A percentile compares a stretch with the other conserved stretches of the same genome.
These are phyloP conservation scores for Saccharomyces hybrid DNA, from an alignment of 1,139 yeast genomes.

Conservation along the genomic window DNA sequence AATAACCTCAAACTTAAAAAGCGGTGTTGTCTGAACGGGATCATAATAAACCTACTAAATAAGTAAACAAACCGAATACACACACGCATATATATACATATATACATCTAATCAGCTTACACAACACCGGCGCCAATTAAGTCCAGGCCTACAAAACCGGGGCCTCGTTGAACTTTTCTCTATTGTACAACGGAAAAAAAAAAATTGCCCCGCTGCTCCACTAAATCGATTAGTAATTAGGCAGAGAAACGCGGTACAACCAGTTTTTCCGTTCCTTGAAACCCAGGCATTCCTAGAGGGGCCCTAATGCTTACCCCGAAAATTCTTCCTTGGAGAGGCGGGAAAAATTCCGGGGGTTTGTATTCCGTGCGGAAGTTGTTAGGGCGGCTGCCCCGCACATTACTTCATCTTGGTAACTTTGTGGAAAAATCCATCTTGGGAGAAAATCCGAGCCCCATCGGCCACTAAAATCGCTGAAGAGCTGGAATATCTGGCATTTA, in stretches of 20 bases:
- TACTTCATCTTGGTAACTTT: not conserved
- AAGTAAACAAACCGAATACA: no score
- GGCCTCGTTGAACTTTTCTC: not conserved
- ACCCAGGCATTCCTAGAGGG: not conserved
- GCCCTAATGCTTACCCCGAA: not conserved
- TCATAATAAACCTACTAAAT: no score
- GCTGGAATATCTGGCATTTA: not conserved
- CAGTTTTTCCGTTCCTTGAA: not conserved
- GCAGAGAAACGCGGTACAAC: not conserved
- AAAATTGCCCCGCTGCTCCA: not conserved
- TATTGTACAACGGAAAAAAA: not conserved
- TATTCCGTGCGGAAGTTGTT: not conserved
- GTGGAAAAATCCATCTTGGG: not conserved
- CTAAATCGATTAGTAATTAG: not conserved
- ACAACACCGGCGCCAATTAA: no score
- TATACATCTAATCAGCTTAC: no score
- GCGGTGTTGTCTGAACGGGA: no score
- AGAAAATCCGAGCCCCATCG: not conserved
- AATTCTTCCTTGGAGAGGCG: not conserved
- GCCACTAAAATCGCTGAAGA: not conserved
- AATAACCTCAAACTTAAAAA: no score
- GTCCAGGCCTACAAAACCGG: not conserved
- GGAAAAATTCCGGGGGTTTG: not conserved
- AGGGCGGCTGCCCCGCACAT: not conserved
- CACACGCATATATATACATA: no score